Percentiles rank a stretch among this genome's conserved stretches.
Conservation (phyloP, 768 basidiomycete species). For the Auricularia cornea region DNA sequence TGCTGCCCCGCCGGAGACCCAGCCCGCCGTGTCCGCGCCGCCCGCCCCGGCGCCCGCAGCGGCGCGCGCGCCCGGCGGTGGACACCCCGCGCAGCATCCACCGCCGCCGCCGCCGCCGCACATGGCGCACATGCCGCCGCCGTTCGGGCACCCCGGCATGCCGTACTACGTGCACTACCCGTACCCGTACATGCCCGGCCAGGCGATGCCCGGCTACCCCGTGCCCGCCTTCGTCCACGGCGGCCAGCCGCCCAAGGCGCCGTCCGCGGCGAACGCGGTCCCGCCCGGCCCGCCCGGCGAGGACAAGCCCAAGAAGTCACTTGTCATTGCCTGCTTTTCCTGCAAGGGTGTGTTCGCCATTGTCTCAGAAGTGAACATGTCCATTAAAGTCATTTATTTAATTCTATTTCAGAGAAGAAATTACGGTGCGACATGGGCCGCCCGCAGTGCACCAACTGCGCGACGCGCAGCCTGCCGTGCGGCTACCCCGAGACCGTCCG, state of each 20-base stretch:
- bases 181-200: neutral
- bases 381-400: no score
- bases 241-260: neutral
- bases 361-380: neutral
- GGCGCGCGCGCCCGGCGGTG: neutral
- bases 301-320: neutral
- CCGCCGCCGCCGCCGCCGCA: neutral
- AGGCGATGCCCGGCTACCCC: neutral
- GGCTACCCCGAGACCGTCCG: slow-evolving; percentile 42
- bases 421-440: slow-evolving; percentile 61
- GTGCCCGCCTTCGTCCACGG: neutral
- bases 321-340: neutral
- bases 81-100: neutral
- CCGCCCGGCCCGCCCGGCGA: neutral
- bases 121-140: neutral
- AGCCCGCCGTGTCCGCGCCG: neutral
- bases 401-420: slow-evolving; percentile 27
- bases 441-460: slow-evolving; percentile 59
- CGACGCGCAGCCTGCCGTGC: slow-evolving; percentile 42
- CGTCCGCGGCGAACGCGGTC: neutral
- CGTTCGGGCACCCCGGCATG: neutral
- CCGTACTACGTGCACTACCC: neutral
- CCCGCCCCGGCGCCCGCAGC: neutral
- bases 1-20: neutral
- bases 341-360: neutral